Evolutionary conservation across 2,329 filamentous ascomycete species (phyloP), one percentile per base, ranked within the genome.

Genomic region (Claviceps sp.): DNA sequence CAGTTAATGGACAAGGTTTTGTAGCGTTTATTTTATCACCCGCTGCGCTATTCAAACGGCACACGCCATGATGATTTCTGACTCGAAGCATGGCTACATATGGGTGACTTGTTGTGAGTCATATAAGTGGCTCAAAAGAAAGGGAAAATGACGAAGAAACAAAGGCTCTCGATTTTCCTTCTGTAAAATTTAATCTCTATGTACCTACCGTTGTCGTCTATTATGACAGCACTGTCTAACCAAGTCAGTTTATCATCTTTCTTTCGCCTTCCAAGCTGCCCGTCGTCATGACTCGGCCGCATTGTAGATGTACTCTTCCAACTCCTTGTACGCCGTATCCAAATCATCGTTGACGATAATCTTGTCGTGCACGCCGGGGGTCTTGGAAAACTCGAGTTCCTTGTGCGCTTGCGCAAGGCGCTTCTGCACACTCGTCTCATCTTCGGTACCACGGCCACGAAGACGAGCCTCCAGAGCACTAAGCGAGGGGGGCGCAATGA

Each of bases 401-500:
- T 79, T 74, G 66, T 77, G 75, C 2, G 88, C 88, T 67, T 88
- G 86, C 13, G 71, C 68, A 51, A 94, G 69, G 48, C 88, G 75
- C 67, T 85, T 83, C 62, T 75, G 71, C 51, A 94, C 73, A 47
- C 75, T 80, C 49, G 83, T 82, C 67, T 91, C 86, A 49, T 74
- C 79, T 67, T 93, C 88, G n/a, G 87, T 91, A 8, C 82, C 84
- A 52, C 88, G 76, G 37, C 83, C 85, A 45, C 86, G 77, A 50
- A 94, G 73, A 42, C 88, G 77, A 61, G 77, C 66, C 72, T 95
- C 89, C 39, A 96, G 75, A 48, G 81, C 76, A 60, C 85, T 80
- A 58, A 86, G 70, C 4, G 79, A 85, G 0, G 90, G 91, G 13
- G 90, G 90, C 38, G 85, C 80, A 55, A 96, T 78, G 68, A 95